Evolutionary conservation across 2,329 filamentous ascomycete genomes (phyloP).

Genomic region (Colletotrichum sublineola): DNA sequence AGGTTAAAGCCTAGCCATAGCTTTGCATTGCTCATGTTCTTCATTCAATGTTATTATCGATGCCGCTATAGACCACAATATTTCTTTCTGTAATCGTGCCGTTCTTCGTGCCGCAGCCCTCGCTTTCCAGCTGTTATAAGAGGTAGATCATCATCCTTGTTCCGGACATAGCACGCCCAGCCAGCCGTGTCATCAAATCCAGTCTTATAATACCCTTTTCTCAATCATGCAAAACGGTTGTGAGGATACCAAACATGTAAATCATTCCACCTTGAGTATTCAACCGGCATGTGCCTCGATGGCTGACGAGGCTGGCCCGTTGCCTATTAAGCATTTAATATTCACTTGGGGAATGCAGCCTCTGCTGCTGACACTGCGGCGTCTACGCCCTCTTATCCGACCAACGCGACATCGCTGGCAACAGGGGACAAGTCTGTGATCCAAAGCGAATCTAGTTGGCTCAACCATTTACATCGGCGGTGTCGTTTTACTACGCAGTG

Average conservation of each 20-base stretch:
- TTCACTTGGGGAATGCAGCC: constrained; percentile 59
- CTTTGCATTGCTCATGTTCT: not conserved
- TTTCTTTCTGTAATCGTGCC: constrained; percentile 44
- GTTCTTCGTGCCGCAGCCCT: constrained; percentile 46
- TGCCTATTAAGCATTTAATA: constrained; percentile 23
- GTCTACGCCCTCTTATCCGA: constrained; percentile 62
- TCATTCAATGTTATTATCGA: not conserved
- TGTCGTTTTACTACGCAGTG: not conserved
- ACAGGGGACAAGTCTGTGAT: constrained; percentile 52
- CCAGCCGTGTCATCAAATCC: constrained; percentile 57
- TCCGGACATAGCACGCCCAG: constrained; percentile 55
- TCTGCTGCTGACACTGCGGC: constrained; percentile 62
- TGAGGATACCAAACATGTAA: constrained; percentile 56
- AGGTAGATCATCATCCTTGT: constrained; percentile 51
- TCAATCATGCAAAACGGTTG: constrained; percentile 56
- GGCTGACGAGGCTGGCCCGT: constrained; percentile 56
- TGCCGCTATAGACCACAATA: constrained; percentile 42
- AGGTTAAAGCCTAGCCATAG: constrained; percentile 8
- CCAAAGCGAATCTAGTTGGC: not conserved
- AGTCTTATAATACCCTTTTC: constrained; percentile 58
- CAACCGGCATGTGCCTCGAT: constrained; percentile 64
- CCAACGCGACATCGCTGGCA: constrained; percentile 60
- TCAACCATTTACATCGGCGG: not conserved
- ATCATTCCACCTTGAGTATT: constrained; percentile 64
- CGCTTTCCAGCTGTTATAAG: constrained; percentile 44